Percentiles rank a stretch among this genome's conserved stretches.
Conservation (phyloP, 257 asterid genomes). For the Primulina tabacum region DNA sequence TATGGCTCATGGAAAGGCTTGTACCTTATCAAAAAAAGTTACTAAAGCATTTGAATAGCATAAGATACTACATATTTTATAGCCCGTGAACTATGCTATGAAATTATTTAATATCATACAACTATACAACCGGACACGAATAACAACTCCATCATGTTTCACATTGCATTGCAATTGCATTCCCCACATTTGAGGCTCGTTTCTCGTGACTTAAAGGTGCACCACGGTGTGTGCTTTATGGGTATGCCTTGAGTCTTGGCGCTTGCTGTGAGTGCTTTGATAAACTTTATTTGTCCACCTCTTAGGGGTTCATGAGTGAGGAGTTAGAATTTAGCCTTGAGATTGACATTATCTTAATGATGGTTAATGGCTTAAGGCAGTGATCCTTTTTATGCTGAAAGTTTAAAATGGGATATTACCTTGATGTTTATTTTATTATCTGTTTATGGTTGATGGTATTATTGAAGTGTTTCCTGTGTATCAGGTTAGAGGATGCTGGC, state of each 20-base stretch:
- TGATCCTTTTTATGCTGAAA: not conserved
- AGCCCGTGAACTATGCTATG: not conserved
- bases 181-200: not conserved
- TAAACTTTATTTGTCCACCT: not conserved
- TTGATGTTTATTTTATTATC: no score
- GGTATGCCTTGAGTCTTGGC: not conserved
- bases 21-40: not conserved
- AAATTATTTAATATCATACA: not conserved
- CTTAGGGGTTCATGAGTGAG: not conserved
- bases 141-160: not conserved
- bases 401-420: not conserved
- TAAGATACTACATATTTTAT: no score
- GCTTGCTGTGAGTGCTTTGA: not conserved
- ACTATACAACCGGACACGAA: not conserved
- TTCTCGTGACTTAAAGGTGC: not conserved
- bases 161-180: not conserved
- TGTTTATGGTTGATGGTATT: not conserved
- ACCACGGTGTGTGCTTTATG: not conserved
- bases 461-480: conserved; percentile 19
- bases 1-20: not conserved
- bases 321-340: not conserved
- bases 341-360: not conserved
- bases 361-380: not conserved
- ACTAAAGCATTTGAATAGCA: not conserved
- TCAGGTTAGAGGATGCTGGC: conserved; percentile 85